phyloP scores from a whole-genome alignment of 495 filamentous ascomycete genomes.

The Halenospora varia region DNA sequence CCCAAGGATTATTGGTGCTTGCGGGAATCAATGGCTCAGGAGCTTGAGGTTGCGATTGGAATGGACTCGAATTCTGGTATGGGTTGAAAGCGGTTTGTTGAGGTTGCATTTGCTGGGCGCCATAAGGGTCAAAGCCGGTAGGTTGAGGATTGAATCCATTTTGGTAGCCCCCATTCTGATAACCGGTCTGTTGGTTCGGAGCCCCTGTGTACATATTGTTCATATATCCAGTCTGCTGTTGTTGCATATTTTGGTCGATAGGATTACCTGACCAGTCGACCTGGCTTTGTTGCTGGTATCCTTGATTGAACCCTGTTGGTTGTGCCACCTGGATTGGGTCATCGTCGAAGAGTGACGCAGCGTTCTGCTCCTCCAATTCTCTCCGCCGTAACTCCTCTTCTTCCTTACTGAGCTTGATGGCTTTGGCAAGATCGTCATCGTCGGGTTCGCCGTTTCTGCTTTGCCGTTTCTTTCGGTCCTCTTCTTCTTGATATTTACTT shows the following conservation, averaged over 20 bases:
- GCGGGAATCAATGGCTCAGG: constrained; percentile 27
- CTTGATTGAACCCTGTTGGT: constrained; percentile 86
- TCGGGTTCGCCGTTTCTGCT: constrained; percentile 57
- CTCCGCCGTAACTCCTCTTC: constrained; percentile 79
- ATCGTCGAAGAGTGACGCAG: constrained; percentile 83
- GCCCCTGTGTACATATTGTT: constrained; percentile 61
- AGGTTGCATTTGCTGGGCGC: constrained; percentile 37
- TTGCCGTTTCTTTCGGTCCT: constrained; percentile 76
- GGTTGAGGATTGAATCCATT: constrained; percentile 54
- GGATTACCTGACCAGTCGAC: constrained; percentile 98
- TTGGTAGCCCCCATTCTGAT: constrained; percentile 37
- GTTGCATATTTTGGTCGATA: constrained; percentile 62
- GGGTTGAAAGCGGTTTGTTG: constrained; percentile 43
- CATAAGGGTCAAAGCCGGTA: constrained; percentile 77
- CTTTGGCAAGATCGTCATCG: constrained; percentile 79
- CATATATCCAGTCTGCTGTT: constrained; percentile 80
- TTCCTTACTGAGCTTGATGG: constrained; percentile 93
- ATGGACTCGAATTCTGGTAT: constrained; percentile 30
- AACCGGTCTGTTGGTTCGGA: constrained; percentile 58
- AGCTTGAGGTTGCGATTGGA: constrained; percentile 18
- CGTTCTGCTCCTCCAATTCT: constrained; percentile 88
- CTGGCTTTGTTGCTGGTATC: constrained; percentile 90
- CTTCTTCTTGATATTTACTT: constrained; percentile 92
- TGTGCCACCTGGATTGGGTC: constrained; percentile 60
- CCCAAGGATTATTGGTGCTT: constrained; percentile 83